Base-by-base conservation (phyloP, 23 red algal genomes). In the Gracilaria gracilis region DNA sequence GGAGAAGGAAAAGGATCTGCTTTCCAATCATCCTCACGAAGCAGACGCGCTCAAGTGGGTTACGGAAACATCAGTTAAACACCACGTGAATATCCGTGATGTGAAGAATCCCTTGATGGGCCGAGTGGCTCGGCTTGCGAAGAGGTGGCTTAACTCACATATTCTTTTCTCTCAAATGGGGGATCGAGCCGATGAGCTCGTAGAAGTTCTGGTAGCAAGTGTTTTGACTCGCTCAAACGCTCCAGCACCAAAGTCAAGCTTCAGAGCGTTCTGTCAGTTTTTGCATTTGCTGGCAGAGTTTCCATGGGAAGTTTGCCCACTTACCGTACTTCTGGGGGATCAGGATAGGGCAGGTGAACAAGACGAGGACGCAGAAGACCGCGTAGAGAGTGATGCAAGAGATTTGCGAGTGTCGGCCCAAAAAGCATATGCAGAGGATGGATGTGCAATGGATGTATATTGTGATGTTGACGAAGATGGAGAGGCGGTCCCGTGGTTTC, bases 121-220 rank as follows among this genome's bases (percentile, higher is more conserved):
- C 32, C 79, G 50, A 28, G 88, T 91, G 11, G 79, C 77, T 38
- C 81, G 89, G 24, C 85, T 96, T 38, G 80, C 81, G 13, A 96
- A 96, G 83, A 44, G 88, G 47, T 96, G 95, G 95, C 80, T 96
- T 1, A 73, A 86, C 24, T 85, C 66, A 25, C 95, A 96, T 17
- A 79, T 96, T 88, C 79, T 96, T 29, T 70, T 91, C n/a, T 51
- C 75, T 42, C 67, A 57, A 31, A 87, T 93, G 75, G 83, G 87
- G 29, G 82, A 89, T 67, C 77, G 89, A 46, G 65, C 57, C 27
- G 89, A 92, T 27, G 95, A 93, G 70, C 76, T 96, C 12, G 65
- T 96, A 28, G 95, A 96, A 79, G 76, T 84, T 44, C 51, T 96
- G 7, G 95, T 96, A 27, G 95, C 89, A 8, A 53, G 65, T 51